Evolutionary conservation across 2,329 filamentous ascomycete genomes (phyloP).

Genomic region (Didymella glomerata): DNA sequence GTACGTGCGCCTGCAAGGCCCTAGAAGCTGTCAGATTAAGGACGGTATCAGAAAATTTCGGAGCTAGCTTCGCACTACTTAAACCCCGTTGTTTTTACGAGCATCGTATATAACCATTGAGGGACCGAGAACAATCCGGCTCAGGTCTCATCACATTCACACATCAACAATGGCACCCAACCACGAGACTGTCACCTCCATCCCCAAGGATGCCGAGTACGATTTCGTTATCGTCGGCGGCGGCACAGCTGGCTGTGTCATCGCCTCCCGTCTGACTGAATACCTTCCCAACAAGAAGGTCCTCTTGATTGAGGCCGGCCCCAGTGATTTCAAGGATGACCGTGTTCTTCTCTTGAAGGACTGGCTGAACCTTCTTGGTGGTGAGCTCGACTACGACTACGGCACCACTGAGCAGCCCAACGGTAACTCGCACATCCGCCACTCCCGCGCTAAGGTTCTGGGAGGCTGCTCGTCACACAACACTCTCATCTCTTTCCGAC

Average conservation of each 20-base stretch:
- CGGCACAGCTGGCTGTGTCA: constrained; percentile 85
- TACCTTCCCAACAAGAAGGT: constrained; percentile 84
- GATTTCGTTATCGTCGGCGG: constrained; percentile 89
- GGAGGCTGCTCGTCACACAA: constrained; percentile 95
- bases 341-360: constrained; percentile 85
- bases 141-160: constrained; percentile 9
- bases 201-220: constrained; percentile 70
- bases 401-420: constrained; percentile 86
- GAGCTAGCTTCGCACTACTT: constrained; percentile 22
- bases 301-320: constrained; percentile 86
- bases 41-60: constrained; percentile 20
- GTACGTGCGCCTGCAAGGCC: constrained; percentile 18
- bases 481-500: constrained; percentile 90
- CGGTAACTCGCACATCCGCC: constrained; percentile 91
- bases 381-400: constrained; percentile 90
- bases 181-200: constrained; percentile 63
- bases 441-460: constrained; percentile 90
- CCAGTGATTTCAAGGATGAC: constrained; percentile 88
- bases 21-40: constrained; percentile 17
- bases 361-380: constrained; percentile 85
- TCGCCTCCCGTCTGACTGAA: constrained; percentile 79
- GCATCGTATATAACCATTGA: constrained; percentile 17
- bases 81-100: constrained; percentile 4
- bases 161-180: constrained; percentile 55
- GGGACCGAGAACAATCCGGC: constrained; percentile 1